These are phyloP conservation scores for Aureobasidium lini DNA, from an alignment of 2,329 filamentous ascomycete genomes.

Conservation along the genomic window DNA sequence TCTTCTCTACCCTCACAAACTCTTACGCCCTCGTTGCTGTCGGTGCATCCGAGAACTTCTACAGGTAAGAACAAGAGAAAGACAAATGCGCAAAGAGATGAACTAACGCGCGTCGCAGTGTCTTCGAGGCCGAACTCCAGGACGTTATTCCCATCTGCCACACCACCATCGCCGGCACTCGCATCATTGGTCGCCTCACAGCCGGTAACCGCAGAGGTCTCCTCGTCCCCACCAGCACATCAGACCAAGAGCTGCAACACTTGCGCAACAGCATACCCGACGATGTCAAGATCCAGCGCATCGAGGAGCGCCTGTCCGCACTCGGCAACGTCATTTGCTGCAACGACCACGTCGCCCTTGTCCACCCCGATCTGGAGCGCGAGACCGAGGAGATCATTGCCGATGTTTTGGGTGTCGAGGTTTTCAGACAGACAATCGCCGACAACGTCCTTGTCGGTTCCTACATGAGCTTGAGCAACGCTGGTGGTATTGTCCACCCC, in stretches of 20 bases:
- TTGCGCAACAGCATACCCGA: conserved; percentile 92
- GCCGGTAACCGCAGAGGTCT: conserved; percentile 96
- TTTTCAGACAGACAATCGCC: conserved; percentile 89
- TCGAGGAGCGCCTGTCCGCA: conserved; percentile 93
- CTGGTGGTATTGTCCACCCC: conserved; percentile 92
- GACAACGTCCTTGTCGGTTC: conserved; percentile 94
- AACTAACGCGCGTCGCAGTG: conserved; percentile 26
- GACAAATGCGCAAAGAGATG: not conserved
- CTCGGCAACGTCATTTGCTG: conserved; percentile 94
- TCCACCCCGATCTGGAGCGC: conserved; percentile 92
- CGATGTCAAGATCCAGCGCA: conserved; percentile 85
- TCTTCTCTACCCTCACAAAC: conserved; percentile 95
- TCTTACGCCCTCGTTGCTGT: conserved; percentile 91
- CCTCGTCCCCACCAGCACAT: conserved; percentile 89
- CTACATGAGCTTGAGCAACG: conserved; percentile 95
- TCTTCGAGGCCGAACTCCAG: conserved; percentile 96
- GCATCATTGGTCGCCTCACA: conserved; percentile 92
- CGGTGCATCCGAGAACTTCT: conserved; percentile 97
- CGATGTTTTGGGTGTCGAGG: conserved; percentile 82
- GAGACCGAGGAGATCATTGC: conserved; percentile 99
- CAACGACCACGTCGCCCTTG: conserved; percentile 93
- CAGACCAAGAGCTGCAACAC: conserved; percentile 97
- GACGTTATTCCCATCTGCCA: conserved; percentile 96
- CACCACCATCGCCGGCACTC: conserved; percentile 90
- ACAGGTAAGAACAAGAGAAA: conserved; percentile 52